Conservation (phyloP, 2,329 filamentous ascomycete species). For the Bipolaris sorokiniana region DNA sequence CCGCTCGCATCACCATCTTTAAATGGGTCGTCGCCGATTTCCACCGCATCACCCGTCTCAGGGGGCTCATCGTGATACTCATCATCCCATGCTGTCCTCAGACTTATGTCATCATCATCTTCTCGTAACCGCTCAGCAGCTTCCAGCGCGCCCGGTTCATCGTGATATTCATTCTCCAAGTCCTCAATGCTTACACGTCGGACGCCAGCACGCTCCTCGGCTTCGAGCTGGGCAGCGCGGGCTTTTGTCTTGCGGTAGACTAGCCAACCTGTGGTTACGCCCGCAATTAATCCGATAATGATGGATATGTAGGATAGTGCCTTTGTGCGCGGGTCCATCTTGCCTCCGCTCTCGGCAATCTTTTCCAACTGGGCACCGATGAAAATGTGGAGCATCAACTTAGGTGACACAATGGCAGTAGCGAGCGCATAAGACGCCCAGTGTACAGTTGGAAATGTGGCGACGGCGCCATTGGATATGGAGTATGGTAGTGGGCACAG, state of each 20-base stretch:
- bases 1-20: constrained; percentile 49
- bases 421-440: constrained; percentile 78
- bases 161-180: constrained; percentile 51
- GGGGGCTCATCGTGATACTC: constrained; percentile 53
- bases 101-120: constrained; percentile 59
- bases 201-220: constrained; percentile 52
- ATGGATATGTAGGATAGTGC: constrained; percentile 85
- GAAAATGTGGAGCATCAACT: constrained; percentile 89
- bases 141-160: constrained; percentile 54
- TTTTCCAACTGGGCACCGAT: constrained; percentile 83
- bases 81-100: constrained; percentile 57
- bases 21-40: constrained; percentile 53
- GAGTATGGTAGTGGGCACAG: constrained; percentile 93
- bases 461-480: constrained; percentile 90
- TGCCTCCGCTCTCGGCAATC: constrained; percentile 80
- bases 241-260: constrained; percentile 73
- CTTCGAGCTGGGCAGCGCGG: constrained; percentile 57
- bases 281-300: constrained; percentile 71
- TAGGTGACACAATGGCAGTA: constrained; percentile 81
- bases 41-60: constrained; percentile 50
- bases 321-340: constrained; percentile 81
- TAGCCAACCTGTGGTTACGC: constrained; percentile 77
- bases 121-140: constrained; percentile 52
- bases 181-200: constrained; percentile 41
- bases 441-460: constrained; percentile 87